phyloP scores from a whole-genome alignment of 306 rosid species.

The Cucumis hystrix region DNA sequence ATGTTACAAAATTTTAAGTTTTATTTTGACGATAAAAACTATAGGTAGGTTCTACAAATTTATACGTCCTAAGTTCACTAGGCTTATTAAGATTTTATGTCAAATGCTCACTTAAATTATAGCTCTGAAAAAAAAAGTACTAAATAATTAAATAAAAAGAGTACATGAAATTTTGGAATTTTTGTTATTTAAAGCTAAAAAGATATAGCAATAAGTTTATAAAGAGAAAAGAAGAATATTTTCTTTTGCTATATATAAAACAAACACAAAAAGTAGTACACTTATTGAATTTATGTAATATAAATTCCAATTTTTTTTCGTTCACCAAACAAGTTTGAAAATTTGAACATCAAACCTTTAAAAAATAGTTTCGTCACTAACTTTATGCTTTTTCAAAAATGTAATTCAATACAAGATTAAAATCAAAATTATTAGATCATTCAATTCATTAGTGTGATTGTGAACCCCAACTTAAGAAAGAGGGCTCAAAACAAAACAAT shows the following conservation, averaged over 20 bases:
- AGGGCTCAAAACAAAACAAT: background rate
- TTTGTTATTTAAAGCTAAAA: background rate
- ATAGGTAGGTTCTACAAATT: background rate
- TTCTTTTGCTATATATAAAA: background rate
- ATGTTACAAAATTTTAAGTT: background rate
- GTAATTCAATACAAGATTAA: no score
- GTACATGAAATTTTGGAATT: no score
- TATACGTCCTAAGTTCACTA: background rate
- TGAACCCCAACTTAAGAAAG: background rate
- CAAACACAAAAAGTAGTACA: background rate
- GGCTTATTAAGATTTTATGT: background rate
- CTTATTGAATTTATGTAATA: no score
- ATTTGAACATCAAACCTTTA: no score
- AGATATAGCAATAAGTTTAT: background rate
- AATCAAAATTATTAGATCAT: background rate
- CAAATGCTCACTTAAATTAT: background rate
- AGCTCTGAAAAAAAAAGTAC: background rate
- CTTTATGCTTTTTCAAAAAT: no score
- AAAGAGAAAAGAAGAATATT: background rate
- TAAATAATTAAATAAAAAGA: background rate
- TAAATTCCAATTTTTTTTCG: no score
- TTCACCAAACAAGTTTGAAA: no score
- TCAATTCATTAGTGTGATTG: background rate
- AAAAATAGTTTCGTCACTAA: no score
- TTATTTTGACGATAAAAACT: background rate